Base-by-base conservation (phyloP, 2,329 filamentous ascomycete species). In the Cladosporium halotolerans region DNA sequence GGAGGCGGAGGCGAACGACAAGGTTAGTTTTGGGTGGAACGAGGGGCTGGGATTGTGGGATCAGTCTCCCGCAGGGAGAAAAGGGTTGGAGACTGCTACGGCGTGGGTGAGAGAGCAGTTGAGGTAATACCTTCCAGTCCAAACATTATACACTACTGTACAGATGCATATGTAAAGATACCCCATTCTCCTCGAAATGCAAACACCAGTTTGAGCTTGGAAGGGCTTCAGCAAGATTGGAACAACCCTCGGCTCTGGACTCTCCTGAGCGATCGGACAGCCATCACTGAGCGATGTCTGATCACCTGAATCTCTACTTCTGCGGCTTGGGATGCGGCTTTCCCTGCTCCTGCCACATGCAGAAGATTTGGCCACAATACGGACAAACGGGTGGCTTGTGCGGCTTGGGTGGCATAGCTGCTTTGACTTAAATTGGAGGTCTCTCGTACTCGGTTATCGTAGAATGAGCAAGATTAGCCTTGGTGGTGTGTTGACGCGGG, bases 1-100 rank as follows among this genome's bases (percentile, higher is more conserved):
- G 6, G 70, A 73, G 54, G 66, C 66, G 10, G 71, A 72, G 16
- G 71, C 71, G 2, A 68, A 73, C 54, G 59, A 66, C 2, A 59
- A 71, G 16, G 70, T 70, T 0, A 68, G 72, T 9, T 69, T 60
- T 38, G 28, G 32, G 6, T 42, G 48, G 41, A 40, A 52, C 39
- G 31, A 52, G 13, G 61, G 61, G 1, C 45, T 57, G 4, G 63
- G 62, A 16, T 19, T 62, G 9, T 66, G 63, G 64, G 57, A 60
- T 31, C 48, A 23, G 32, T 44, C 33, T 23, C 40, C 32, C 9
- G 50, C 40, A 31, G 63, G 62, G 9, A 53, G 49, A 44, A 45
- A 23, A 23, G 57, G 58, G n/a, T 48, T 65, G 48, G 53, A 48
- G 9, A 44, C 53, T 36, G 58, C 56, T 14, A 60, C 55, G 3